Evolutionary conservation across 169 alveolate species (phyloP).

Genomic region (Cryptosporidium andersoni): DNA sequence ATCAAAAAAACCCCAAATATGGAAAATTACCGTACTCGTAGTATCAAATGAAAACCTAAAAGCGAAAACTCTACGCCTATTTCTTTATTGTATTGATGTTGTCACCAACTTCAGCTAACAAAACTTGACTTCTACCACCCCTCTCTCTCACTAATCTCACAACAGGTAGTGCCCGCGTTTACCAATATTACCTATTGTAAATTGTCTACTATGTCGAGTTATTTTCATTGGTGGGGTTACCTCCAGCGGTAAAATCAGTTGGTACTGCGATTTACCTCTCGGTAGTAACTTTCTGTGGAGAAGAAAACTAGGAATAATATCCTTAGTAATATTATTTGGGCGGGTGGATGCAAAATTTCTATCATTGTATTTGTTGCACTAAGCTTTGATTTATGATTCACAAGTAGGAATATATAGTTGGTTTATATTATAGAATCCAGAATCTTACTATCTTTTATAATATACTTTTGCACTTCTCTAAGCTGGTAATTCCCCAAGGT

Average conservation of each 20-base stretch:
- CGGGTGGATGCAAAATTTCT: too few species aligned
- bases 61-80: background rate
- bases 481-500: too few species aligned
- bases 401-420: too few species aligned
- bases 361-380: too few species aligned
- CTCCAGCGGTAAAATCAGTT: conserved; percentile 9
- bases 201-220: conserved; percentile 72
- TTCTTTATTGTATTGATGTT: conserved; percentile 47
- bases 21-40: conserved; percentile 1
- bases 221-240: conserved; percentile 49
- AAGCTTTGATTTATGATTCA: too few species aligned
- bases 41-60: conserved; percentile 21
- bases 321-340: too few species aligned
- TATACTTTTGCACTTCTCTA: too few species aligned
- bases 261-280: too few species aligned
- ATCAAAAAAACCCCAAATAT: background rate
- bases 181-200: conserved; percentile 50
- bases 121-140: conserved; percentile 16
- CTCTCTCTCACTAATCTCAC: conserved; percentile 47
- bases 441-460: too few species aligned
- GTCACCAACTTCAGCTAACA: background rate
- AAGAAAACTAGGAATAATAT: too few species aligned
- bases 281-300: too few species aligned
- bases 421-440: too few species aligned
- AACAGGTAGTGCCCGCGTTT: conserved; percentile 46